Percentiles rank a stretch among this genome's conserved stretches.
These are phyloP conservation scores for Fragaria ananassa DNA, from an alignment of 306 rosid species.

Conservation along the genomic window DNA sequence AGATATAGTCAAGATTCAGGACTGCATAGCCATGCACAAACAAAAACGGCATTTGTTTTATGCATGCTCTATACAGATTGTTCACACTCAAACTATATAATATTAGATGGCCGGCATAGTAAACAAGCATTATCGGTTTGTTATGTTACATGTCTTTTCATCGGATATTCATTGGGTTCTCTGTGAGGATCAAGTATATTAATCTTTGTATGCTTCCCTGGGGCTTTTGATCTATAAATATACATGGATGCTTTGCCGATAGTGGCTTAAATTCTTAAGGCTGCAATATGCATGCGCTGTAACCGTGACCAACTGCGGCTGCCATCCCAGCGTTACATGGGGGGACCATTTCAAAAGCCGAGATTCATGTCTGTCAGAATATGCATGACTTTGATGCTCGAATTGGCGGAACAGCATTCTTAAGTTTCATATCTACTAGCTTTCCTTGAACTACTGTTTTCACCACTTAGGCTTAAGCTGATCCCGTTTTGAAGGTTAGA, in stretches of 20 bases:
- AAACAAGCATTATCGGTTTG: neutral
- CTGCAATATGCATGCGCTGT: neutral
- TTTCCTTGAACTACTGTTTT: slow-evolving; percentile 1
- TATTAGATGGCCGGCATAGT: neutral
- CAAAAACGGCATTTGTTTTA: neutral
- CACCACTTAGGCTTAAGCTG: neutral
- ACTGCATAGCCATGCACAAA: neutral
- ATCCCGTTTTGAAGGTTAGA: neutral
- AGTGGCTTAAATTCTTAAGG: neutral
- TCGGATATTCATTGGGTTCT: neutral
- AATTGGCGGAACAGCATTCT: neutral
- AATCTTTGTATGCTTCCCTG: neutral
- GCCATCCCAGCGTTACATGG: neutral
- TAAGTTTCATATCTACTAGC: neutral
- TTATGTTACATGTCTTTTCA: neutral
- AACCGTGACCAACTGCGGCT: neutral
- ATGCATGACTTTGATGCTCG: neutral
- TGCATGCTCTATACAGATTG: neutral
- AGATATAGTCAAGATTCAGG: neutral
- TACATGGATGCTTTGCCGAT: neutral
- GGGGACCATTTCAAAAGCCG: neutral
- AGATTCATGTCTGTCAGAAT: neutral
- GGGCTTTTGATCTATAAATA: neutral
- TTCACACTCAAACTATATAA: neutral
- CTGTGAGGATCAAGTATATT: neutral